phyloP scores from a whole-genome alignment of 192 early-diverging fungal genomes.

The Linnemannia elongata region DNA sequence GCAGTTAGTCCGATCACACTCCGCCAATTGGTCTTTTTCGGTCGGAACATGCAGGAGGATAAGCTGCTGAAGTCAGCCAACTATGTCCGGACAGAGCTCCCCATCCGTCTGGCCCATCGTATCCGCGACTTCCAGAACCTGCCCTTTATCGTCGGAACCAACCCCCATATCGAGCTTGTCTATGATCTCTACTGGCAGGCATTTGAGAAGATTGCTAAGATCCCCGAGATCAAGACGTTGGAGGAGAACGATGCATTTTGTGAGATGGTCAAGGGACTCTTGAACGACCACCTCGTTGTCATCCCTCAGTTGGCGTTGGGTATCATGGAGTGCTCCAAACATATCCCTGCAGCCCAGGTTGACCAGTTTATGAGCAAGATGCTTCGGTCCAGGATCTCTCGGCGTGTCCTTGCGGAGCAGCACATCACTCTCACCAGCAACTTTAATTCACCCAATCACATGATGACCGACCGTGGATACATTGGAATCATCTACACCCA shows the following conservation, averaged over 20 bases:
- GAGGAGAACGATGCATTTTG: conserved; percentile 89
- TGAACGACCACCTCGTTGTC: conserved; percentile 86
- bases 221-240: conserved; percentile 79
- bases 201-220: conserved; percentile 84
- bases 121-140: conserved; percentile 94
- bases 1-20: conserved; percentile 86
- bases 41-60: conserved; percentile 86
- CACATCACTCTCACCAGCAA: conserved; percentile 87
- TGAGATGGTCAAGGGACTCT: conserved; percentile 76
- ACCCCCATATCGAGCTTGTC: conserved; percentile 87
- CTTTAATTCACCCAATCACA: conserved; percentile 59
- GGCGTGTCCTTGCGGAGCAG: conserved; percentile 93
- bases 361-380: conserved; percentile 93
- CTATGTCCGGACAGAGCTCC: conserved; percentile 91
- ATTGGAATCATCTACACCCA: conserved; percentile 82
- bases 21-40: conserved; percentile 92
- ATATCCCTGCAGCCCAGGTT: conserved; percentile 72
- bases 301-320: conserved; percentile 93
- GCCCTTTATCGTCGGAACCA: conserved; percentile 94
- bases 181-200: conserved; percentile 96
- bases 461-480: conserved; percentile 62
- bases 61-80: conserved; percentile 90
- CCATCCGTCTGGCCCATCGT: conserved; percentile 90
- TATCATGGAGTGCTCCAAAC: conserved; percentile 82
- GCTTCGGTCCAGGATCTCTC: conserved; percentile 89